Percentiles rank a stretch among this genome's conserved stretches.
Conservation (phyloP, 192 early-diverging fungal genomes). For the Coemansia sp. region DNA sequence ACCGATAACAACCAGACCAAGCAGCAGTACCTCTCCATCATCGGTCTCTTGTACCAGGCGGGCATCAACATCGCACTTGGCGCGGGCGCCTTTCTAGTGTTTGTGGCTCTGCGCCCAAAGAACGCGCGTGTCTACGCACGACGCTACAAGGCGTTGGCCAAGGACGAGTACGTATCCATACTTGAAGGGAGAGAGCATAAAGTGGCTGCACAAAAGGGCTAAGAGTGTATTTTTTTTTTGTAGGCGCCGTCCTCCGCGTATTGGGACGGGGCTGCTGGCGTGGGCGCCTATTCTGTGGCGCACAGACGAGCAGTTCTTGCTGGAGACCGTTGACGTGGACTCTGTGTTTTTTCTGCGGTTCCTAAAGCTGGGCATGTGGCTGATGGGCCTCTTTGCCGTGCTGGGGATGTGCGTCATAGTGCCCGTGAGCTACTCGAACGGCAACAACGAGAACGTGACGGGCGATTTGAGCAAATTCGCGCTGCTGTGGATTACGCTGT, state of each 20-base stretch:
- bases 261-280: slow-evolving; percentile 61
- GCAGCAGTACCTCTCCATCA: slow-evolving; percentile 49
- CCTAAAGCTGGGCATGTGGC: slow-evolving; percentile 57
- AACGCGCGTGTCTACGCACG: slow-evolving; percentile 57
- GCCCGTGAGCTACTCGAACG: slow-evolving; percentile 64
- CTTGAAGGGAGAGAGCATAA: neutral
- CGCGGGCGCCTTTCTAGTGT: slow-evolving; percentile 55
- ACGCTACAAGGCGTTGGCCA: slow-evolving; percentile 51
- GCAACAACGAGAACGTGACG: slow-evolving; percentile 48
- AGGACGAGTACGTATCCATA: slow-evolving; percentile 26
- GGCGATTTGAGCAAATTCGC: slow-evolving; percentile 30
- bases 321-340: slow-evolving; percentile 69
- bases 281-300: slow-evolving; percentile 63
- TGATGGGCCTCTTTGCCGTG: slow-evolving; percentile 58
- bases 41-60: slow-evolving; percentile 61
- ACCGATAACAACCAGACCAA: slow-evolving; percentile 42
- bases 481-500: slow-evolving; percentile 49
- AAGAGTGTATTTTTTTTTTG: slow-evolving; percentile 11
- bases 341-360: slow-evolving; percentile 71
- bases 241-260: slow-evolving; percentile 65
- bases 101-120: slow-evolving; percentile 58
- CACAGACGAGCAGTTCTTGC: slow-evolving; percentile 57
- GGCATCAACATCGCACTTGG: slow-evolving; percentile 61
- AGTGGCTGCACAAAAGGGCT: neutral
- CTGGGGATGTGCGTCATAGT: slow-evolving; percentile 62